Base-by-base conservation (phyloP, 2,329 filamentous ascomycete genomes). In the Pezicula carpinea region DNA sequence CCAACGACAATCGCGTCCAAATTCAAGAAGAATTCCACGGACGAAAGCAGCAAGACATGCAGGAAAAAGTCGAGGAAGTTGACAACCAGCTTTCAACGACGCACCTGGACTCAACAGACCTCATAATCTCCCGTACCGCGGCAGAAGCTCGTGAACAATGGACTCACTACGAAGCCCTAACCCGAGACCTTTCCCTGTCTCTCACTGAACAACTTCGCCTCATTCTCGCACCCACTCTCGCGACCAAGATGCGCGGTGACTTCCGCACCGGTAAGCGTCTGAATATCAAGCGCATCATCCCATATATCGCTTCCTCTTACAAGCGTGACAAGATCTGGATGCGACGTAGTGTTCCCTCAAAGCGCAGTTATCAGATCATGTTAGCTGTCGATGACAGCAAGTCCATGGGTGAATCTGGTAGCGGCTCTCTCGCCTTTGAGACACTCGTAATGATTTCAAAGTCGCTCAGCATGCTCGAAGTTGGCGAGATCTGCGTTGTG, bases 301-400 rank as follows among this genome's bases (percentile, higher is more conserved):
- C 95, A 0, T 99, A 99, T 71, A 97, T 99, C 58, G 93, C 95
- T 1, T 97, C 91, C 0, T 85, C 87, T 64, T 99, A 96, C 77
- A 97, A 96, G 75, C 88, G 93, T 51, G 93, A 99, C 79, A 99
- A 99, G 76, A 99, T 99, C 69, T 99, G 93, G 93, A 95, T 99
- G 85, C 87, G 95, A 13, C 83, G 95, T 47, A 85, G 82, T 29
- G 83, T 96, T 42, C 95, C 95, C 1, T 92, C 85, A 32, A 97
- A 97, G 70, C 86, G 95, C 34, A 86, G 85, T 48, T 99, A 99
- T 69, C 95, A 99, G 68, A 95, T 99, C 66, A 83, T 99, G 72
- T 85, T 99, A 42, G 95, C 93, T 33, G 89, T 99, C 32, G 93
- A 99, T 66, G 93, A 99, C 72, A 92, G 86, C 60, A 88, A 87